Base-by-base conservation (phyloP, 179 eudicot species). In the Spinacia oleracea region DNA sequence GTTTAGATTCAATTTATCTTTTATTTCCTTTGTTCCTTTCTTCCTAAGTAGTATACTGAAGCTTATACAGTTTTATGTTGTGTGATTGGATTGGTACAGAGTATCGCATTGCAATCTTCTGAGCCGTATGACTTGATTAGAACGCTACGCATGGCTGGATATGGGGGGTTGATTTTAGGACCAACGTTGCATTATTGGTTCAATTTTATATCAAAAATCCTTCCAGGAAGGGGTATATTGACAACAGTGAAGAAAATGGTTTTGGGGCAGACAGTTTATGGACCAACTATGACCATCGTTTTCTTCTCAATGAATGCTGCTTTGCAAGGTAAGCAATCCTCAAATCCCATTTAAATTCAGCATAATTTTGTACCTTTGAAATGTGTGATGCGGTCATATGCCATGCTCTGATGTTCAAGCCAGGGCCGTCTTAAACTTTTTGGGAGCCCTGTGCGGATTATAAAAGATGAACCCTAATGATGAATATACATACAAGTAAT, bases 231-330 rank as follows among this genome's bases (percentile, higher is more conserved):
- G 32, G 96, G 87, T 82, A 23, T 96, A 23, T 43, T 81, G 46
- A 83, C 97, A 12, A 96, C 97, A 18, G 74, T 86, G 38, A 93
- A 91, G 84, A 96, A 96, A 78, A 93, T 96, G 81, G 77, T 79
- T 29, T 78, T 90, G 86, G 99, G 97, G 51, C 99, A 96, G 80
- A 60, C 89, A 25, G 67, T 90, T 20, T 91, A 81, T 80, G 99
- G 99, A 40, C 99, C 99, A 69, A 69, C 78, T 48, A 90, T 96
- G 89, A 93, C 89, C 50, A 87, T 77, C 75, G 48, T 87, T 72
- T 96, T 96, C 91, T 91, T 93, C 89, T 91, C 99, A 0, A 75
- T 84, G 38, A 96, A 89, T 87, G 99, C 98, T 70, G 94, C 89
- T 53, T 72, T 92, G 25, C 92, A 90, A 92, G 99, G 99, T 96